Evolutionary conservation across 2,329 filamentous ascomycete species (phyloP), one percentile per base, ranked within the genome.

Genomic region (Fusarium sp.): DNA sequence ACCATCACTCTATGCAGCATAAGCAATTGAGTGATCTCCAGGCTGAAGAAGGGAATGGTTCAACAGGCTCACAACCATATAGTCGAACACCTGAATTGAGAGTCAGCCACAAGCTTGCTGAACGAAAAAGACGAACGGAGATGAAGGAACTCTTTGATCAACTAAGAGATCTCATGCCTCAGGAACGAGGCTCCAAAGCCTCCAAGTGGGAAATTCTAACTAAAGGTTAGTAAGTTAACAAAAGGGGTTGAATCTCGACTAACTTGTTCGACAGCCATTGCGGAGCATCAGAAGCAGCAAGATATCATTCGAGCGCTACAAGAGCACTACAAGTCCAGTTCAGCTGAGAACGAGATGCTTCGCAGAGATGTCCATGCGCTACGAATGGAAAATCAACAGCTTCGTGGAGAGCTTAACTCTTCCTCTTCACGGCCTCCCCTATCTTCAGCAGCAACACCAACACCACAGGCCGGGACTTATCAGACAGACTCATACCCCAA

Each of bases 181-280:
- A 94, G 74, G 93, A 94, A 76, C 89, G 93, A 20, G 93, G 93
- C 3, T 92, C 92, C 29, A 97, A 96, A 80, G 93, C 93, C 1
- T 95, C 93, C 74, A 97, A 97, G 76, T 97, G 93, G 93, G 93
- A 97, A 76, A 94, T 95, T 53, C 80, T 97, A 20, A 94, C 92
- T 5, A 95, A 95, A 85, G 92, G 93, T 95, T 83, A 70, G 87
- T 79, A 33, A 35, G 10, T 15, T 25, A 53, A 15, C 17, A 18
- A 25, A 18, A 45, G 15, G 36, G 15, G 20, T 65, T 33, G 5
- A 20, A 29, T n/a, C 27, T 35, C 49, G 15, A 59, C 75, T 77
- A 66, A 74, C 59, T 17, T 18, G 4, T 31, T 20, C 12, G n/a
- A 38, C 68, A 91, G 89, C 89, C 22, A 91, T 91, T 64, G 83